A percentile compares a stretch with the other conserved stretches of the same genome.
These are phyloP conservation scores for Diversispora eburnea DNA, from an alignment of 192 early-diverging fungal species.

Conservation along the genomic window DNA sequence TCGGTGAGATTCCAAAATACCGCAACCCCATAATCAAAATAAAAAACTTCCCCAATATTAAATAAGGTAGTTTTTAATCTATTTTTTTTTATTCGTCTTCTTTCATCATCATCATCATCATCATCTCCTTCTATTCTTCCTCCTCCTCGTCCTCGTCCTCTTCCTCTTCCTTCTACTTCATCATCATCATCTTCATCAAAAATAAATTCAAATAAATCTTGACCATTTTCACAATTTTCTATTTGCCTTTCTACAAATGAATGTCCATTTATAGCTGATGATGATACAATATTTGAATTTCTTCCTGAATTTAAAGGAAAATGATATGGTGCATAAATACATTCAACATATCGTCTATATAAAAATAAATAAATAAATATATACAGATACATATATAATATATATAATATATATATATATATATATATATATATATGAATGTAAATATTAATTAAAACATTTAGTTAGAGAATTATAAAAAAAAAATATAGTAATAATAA, in stretches of 20 bases:
- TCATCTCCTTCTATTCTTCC: no score
- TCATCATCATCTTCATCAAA: conserved; percentile 20
- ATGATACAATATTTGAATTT: conserved; percentile 31
- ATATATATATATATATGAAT: not conserved
- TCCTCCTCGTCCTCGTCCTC: not conserved
- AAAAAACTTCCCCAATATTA: conserved; percentile 54
- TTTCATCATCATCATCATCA: not conserved
- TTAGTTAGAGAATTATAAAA: not conserved
- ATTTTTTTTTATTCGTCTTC: conserved; percentile 1
- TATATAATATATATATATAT: not conserved
- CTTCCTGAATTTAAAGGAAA: conserved; percentile 48
- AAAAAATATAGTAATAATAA: not conserved
- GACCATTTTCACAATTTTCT: conserved; percentile 42
- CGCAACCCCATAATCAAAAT: conserved; percentile 57
- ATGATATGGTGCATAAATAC: conserved; percentile 55
- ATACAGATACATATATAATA: not conserved
- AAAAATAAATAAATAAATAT: not conserved
- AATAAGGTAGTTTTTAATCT: conserved; percentile 30
- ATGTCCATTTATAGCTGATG: conserved; percentile 41
- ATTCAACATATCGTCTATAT: conserved; percentile 47
- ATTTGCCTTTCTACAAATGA: conserved; percentile 51
- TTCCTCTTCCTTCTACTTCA: conserved; percentile 16
- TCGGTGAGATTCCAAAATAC: conserved; percentile 60
- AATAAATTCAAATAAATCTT: conserved; percentile 27
- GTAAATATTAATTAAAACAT: not conserved